Evolutionary conservation across 2,329 filamentous ascomycete species (phyloP).

Genomic region (Fusarium sp.): DNA sequence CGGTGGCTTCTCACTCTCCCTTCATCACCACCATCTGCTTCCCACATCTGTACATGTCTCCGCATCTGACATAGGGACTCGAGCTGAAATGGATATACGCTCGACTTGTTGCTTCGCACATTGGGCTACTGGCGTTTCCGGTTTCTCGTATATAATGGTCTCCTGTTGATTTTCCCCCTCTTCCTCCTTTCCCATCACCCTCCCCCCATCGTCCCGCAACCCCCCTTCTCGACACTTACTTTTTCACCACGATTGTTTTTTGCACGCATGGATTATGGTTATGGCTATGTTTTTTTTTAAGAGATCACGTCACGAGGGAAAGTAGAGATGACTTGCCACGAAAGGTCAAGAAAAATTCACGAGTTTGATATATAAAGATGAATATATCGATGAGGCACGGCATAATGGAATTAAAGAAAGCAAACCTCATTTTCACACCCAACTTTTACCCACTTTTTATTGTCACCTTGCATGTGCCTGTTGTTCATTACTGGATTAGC

Average conservation of each 20-base stretch:
- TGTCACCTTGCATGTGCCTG: background rate
- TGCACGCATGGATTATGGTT: slow-evolving; percentile 21
- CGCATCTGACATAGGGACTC: slow-evolving; percentile 33
- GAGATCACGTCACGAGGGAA: slow-evolving; percentile 37
- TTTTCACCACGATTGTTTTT: slow-evolving; percentile 19
- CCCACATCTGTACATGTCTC: slow-evolving; percentile 37
- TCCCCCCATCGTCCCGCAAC: background rate
- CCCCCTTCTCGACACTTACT: slow-evolving; percentile 8
- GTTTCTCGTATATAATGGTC: slow-evolving; percentile 36
- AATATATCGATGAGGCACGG: slow-evolving; percentile 34
- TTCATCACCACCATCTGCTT: slow-evolving; percentile 22
- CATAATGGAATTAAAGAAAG: slow-evolving; percentile 16
- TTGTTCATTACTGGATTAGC: background rate
- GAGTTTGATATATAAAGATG: slow-evolving; percentile 36
- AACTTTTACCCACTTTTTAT: background rate
- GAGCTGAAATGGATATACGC: slow-evolving; percentile 33
- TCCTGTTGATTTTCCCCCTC: slow-evolving; percentile 8
- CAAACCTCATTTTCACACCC: slow-evolving; percentile 21
- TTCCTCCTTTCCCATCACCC: background rate
- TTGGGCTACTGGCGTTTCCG: slow-evolving; percentile 40
- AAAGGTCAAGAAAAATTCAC: slow-evolving; percentile 32
- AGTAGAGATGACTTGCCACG: slow-evolving; percentile 35
- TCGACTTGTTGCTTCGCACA: slow-evolving; percentile 33
- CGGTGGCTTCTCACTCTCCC: slow-evolving; percentile 5
- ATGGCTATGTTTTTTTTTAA: slow-evolving; percentile 6